Evolutionary conservation across 1,284 basidiomycete species (phyloP), one percentile per base, ranked within the genome.

Genomic region (Moesziomyces antarcticus): DNA sequence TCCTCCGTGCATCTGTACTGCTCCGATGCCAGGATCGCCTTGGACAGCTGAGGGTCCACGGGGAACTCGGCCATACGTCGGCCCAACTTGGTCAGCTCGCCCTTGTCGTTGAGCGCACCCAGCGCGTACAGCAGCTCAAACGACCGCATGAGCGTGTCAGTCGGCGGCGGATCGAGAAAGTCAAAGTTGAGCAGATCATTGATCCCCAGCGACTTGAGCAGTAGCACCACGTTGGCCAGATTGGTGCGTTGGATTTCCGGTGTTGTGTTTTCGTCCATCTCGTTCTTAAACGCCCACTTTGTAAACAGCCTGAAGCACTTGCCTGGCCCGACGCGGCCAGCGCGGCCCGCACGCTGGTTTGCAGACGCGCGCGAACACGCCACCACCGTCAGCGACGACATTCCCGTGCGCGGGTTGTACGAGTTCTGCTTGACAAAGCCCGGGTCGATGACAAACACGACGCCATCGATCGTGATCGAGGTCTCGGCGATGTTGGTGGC

Each of bases 1-100:
- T 99, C 95, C 79, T 98, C 95, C 0, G 96, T 98, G 84, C 96
- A 98, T n/a, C 88, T 87, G 85, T 94, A 97, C 70, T 91, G 88
- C 84, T 98, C 97, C 80, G 93, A 95, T 41, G 93, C 92, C 67
- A 99, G 93, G 82, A 99, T 97, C 2, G 92, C 90, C 85, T 98
- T 98, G 43, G 92, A 93, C 77, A 99, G 86, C 91, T 97, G 97
- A 3, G 97, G 97, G 81, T 99, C 97, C 9, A 98, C 93, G 6
- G 96, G 96, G 85, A 99, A 99, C 84, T 99, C 97, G 5, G 96
- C 96, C 97, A 99, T 99, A 50, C 94, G 87, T 58, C 97, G 88
- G 1, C 97, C 97, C 24, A 99, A 88, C 82, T 97, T 94, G 13
- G 97, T 99, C 71, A 99, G 85, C 84, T 99, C 95, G 14, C 97